Base-by-base conservation (phyloP, 192 early-diverging fungal species). In the Podila horticola region DNA sequence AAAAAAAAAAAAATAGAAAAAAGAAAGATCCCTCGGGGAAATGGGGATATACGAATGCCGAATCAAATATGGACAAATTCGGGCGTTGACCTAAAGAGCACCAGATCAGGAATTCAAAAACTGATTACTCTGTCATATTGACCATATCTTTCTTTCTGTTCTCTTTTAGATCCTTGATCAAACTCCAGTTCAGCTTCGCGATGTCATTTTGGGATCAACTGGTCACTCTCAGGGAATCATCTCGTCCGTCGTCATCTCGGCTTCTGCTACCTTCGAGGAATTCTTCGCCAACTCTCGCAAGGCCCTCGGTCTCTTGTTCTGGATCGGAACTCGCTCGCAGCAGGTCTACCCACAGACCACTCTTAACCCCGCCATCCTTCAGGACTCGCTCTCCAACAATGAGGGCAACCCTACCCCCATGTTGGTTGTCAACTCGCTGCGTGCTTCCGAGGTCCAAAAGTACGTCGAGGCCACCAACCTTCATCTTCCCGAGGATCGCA, bases 171-270 rank as follows among this genome's bases (percentile, higher is more conserved):
- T 84, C 71, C 89, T 87, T 75, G 88, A 85, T 59, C 71, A 81
- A 64, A 86, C 91, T 38, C 91, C 91, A 15, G 91, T 75, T 51
- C 84, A 90, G 64, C 62, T 92, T 62, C 84, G 91, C 17, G 68
- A 74, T 29, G 75, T 86, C 69, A 90, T 93, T 82, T 85, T 81
- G 72, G 92, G 93, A 67, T 88, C 93, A 51, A 93, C 94, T 61
- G 97, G 96, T 50, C 97, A 99, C 83, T 93, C 91, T 63, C 97
- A 97, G 83, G 97, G 97, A 13, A 90, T 97, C 48, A 92, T 94
- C 58, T 88, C 92, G 7, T 95, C 97, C 5, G 88, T 94, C 1
- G 95, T 92, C 52, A 91, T 99, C 70, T 89, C 97, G 0, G 71
- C 90, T 29, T 90, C 95, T 13, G 84, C 90, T 48, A 92, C 94